phyloP scores from a whole-genome alignment of 768 basidiomycete genomes.

The Boletus rubropictus region DNA sequence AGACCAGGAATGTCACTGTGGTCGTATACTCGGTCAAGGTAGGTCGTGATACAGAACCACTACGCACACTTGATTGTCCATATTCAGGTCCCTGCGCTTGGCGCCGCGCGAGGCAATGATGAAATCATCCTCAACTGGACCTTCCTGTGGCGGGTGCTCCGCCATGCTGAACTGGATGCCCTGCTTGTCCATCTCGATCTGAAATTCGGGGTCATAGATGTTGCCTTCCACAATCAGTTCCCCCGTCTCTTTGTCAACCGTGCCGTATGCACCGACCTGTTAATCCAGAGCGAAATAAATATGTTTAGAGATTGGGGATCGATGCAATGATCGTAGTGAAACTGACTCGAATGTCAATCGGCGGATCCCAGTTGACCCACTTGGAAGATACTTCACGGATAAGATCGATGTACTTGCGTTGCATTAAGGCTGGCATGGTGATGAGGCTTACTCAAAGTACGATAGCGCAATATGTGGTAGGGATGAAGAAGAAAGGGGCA shows the following conservation, averaged over 20 bases:
- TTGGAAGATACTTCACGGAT: constrained; percentile 28
- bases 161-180: constrained; percentile 10
- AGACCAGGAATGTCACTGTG: constrained; percentile 15
- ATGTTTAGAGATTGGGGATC: not conserved
- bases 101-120: constrained; percentile 20
- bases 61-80: constrained; percentile 18
- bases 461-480: no score
- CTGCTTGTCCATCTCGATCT: constrained; percentile 14
- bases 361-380: constrained; percentile 37
- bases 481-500: no score
- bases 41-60: not conserved
- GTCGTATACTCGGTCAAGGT: not conserved
- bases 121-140: constrained; percentile 19
- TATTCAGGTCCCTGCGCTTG: constrained; percentile 4
- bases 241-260: constrained; percentile 28
- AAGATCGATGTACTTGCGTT: constrained; percentile 35
- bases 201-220: constrained; percentile 27
- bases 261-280: constrained; percentile 35
- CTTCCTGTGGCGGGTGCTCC: constrained; percentile 13
- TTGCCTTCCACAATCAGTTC: constrained; percentile 31
- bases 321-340: not conserved
- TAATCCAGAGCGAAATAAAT: not conserved
- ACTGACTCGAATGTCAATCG: constrained; percentile 22
- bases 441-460: no score
- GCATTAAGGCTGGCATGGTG: constrained; percentile 10